Percentiles rank a stretch among this genome's conserved stretches.
These are phyloP conservation scores for Aspergillus asperescens DNA, from an alignment of 495 filamentous ascomycete species.

Conservation along the genomic window DNA sequence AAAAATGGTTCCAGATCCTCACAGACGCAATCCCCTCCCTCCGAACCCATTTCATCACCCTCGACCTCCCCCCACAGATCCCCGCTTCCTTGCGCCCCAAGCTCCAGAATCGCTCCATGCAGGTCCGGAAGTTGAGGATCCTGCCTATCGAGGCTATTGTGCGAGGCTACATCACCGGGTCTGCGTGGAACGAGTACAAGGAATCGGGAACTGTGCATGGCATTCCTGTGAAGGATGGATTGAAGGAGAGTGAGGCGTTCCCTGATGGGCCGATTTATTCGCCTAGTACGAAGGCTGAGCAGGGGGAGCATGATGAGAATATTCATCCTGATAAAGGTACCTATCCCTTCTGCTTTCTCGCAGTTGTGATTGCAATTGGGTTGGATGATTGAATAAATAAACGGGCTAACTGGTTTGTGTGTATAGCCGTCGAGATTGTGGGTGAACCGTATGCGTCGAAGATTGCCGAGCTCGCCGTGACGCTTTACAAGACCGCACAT, in stretches of 20 bases:
- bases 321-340: slow-evolving; percentile 66
- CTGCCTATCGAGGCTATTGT: slow-evolving; percentile 91
- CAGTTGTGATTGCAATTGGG: neutral
- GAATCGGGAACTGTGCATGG: slow-evolving; percentile 76
- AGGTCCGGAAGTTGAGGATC: slow-evolving; percentile 69
- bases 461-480: slow-evolving; percentile 66
- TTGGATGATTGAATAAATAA: slow-evolving; percentile 6
- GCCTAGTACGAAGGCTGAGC: slow-evolving; percentile 83
- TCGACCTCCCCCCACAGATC: slow-evolving; percentile 55
- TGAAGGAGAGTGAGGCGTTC: slow-evolving; percentile 69
- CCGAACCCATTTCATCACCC: slow-evolving; percentile 70
- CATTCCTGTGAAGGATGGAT: slow-evolving; percentile 58
- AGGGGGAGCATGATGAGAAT: slow-evolving; percentile 84
- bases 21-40: slow-evolving; percentile 57
- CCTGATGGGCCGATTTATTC: slow-evolving; percentile 74
- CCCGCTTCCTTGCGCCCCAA: slow-evolving; percentile 43
- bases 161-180: slow-evolving; percentile 90
- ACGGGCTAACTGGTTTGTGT: neutral
- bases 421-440: slow-evolving; percentile 57
- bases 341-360: neutral
- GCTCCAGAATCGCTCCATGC: slow-evolving; percentile 71
- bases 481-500: slow-evolving; percentile 67
- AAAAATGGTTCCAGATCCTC: slow-evolving; percentile 81
- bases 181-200: slow-evolving; percentile 80
- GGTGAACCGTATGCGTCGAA: slow-evolving; percentile 68